Percentiles rank a stretch among this genome's conserved stretches.
These are phyloP conservation scores for Anacardium occidentale DNA, from an alignment of 345 rosid genomes.

Conservation along the genomic window DNA sequence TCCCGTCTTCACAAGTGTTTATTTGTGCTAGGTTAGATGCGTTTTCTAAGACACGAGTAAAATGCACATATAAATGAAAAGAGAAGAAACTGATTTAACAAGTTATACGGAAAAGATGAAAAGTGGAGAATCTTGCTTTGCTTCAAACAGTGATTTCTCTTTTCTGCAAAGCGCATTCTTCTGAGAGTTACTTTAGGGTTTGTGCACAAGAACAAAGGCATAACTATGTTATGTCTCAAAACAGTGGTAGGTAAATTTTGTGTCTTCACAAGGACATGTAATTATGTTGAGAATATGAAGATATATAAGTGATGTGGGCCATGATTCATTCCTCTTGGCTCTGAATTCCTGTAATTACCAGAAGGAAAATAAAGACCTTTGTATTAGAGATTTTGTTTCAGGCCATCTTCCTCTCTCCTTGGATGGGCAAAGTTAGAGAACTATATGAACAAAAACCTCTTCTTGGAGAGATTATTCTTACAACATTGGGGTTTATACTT, in stretches of 20 bases:
- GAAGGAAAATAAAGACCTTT: constrained; percentile 22
- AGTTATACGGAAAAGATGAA: constrained; percentile 32
- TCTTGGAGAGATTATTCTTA: too few species aligned
- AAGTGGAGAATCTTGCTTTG: constrained; percentile 38
- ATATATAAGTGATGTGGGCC: constrained; percentile 67
- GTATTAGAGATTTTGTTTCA: constrained; percentile 35
- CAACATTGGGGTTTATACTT: too few species aligned
- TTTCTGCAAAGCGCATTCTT: constrained; percentile 33
- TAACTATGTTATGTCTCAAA: background rate
- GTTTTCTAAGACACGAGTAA: constrained; percentile 14
- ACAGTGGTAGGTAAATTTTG: constrained; percentile 38
- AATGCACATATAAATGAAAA: constrained; percentile 16
- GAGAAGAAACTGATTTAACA: background rate
- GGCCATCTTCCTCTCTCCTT: too few species aligned
- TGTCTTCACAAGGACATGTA: constrained; percentile 57
- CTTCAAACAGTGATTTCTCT: constrained; percentile 35
- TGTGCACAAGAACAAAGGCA: constrained; percentile 43
- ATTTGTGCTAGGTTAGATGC: constrained; percentile 34
- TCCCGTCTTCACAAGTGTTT: constrained; percentile 31
- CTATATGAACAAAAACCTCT: too few species aligned
- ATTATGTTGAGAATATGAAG: constrained; percentile 51
- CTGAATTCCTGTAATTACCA: constrained; percentile 11
- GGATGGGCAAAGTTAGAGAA: background rate
- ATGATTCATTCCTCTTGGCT: constrained; percentile 53
- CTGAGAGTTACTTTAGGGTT: constrained; percentile 37